Evolutionary conservation across 352 stramenopile species (phyloP).

Genomic region (Phytophthora pini): DNA sequence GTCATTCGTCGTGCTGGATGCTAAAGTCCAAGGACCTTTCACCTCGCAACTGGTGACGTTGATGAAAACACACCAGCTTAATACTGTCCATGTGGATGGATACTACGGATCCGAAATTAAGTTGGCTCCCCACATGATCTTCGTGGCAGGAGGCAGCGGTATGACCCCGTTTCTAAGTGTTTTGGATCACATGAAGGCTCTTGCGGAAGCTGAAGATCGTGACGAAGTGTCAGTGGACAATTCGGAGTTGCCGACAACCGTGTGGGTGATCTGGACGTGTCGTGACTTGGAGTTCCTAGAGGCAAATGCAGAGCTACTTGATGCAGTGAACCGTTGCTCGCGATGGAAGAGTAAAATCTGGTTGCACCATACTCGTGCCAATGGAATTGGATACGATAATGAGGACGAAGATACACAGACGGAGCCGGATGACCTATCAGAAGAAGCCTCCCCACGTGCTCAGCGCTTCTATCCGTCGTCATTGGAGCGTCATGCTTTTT

Average conservation of each 20-base stretch:
- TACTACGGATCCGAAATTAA: conserved; percentile 73
- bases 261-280: conserved; percentile 67
- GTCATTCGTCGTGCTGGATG: conserved; percentile 50
- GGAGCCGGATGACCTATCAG: conserved; percentile 40
- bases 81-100: conserved; percentile 63
- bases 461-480: conserved; percentile 47
- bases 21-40: conserved; percentile 72
- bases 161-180: conserved; percentile 80
- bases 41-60: conserved; percentile 56
- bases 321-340: conserved; percentile 45
- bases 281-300: conserved; percentile 56
- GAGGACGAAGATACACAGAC: conserved; percentile 42
- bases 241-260: conserved; percentile 39
- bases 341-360: conserved; percentile 59
- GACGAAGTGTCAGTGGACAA: conserved; percentile 24
- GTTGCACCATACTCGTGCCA: conserved; percentile 50
- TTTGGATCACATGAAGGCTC: conserved; percentile 57
- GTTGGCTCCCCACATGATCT: conserved; percentile 62
- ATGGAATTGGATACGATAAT: conserved; percentile 18
- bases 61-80: conserved; percentile 49
- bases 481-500: conserved; percentile 40
- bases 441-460: conserved; percentile 35
- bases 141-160: conserved; percentile 70
- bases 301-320: conserved; percentile 48
- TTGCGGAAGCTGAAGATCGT: conserved; percentile 27